Evolutionary conservation across 495 filamentous ascomycete genomes (phyloP).

Genomic region (Astrothelium subdiscretum): DNA sequence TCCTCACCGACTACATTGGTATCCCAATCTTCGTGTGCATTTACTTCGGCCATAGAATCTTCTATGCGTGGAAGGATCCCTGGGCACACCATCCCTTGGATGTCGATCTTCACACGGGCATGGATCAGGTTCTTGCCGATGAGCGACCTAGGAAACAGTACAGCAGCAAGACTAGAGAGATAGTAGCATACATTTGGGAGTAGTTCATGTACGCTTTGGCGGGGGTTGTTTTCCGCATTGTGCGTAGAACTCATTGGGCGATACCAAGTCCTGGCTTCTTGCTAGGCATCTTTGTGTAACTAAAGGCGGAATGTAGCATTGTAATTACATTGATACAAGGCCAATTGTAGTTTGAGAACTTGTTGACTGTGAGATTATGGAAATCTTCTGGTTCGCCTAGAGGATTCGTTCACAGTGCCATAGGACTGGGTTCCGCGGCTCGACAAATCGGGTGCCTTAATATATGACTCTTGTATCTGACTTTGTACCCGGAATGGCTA

Average conservation of each 20-base stretch:
- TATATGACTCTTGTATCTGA: no score
- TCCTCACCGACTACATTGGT: constrained; percentile 54
- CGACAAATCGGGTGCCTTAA: no score
- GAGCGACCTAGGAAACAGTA: constrained; percentile 27
- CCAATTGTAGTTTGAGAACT: neutral
- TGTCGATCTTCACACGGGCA: constrained; percentile 47
- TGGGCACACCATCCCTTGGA: constrained; percentile 42
- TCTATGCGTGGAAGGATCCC: constrained; percentile 35
- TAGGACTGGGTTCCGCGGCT: no score
- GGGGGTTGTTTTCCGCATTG: neutral
- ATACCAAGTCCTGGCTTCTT: neutral
- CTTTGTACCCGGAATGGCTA: no score
- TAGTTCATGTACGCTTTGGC: neutral
- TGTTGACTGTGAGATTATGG: no score
- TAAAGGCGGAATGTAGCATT: neutral
- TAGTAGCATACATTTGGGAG: neutral
- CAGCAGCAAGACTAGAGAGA: neutral
- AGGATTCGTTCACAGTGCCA: no score
- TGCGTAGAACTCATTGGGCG: neutral
- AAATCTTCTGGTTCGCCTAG: no score
- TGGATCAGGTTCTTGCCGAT: constrained; percentile 41
- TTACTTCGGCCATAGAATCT: constrained; percentile 25
- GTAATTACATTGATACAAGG: neutral
- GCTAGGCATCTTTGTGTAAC: neutral
- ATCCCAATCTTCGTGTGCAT: constrained; percentile 24